These are phyloP conservation scores for Calonectria pauciramosa DNA, from an alignment of 2,329 filamentous ascomycete species.

Conservation along the genomic window DNA sequence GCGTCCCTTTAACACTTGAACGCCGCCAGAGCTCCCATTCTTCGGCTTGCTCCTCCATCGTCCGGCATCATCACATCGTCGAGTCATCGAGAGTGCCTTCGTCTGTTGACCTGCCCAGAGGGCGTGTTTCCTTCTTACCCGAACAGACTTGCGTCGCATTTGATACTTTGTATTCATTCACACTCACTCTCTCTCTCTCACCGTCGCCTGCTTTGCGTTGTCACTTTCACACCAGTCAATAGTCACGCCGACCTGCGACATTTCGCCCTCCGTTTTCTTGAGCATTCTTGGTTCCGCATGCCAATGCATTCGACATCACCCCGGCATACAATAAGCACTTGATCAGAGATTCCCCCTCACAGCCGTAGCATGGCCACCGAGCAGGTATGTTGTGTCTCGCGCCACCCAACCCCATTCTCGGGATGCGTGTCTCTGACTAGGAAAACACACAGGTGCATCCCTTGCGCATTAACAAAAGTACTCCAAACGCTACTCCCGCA, in stretches of 20 bases:
- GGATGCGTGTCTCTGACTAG: conserved; percentile 41
- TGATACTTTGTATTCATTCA: conserved; percentile 43
- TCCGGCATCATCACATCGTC: conserved; percentile 41
- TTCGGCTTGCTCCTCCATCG: conserved; percentile 42
- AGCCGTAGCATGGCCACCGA: conserved; percentile 54
- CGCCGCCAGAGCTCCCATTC: conserved; percentile 40
- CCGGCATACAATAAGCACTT: conserved; percentile 36
- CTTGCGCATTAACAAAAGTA: conserved; percentile 82
- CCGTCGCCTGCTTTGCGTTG: conserved; percentile 20
- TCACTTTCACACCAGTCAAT: conserved; percentile 7
- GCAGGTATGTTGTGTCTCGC: conserved; percentile 50
- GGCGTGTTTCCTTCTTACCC: conserved; percentile 43
- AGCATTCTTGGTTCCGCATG: conserved; percentile 44
- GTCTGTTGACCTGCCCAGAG: conserved; percentile 36
- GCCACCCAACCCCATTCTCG: conserved; percentile 30
- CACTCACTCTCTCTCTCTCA: not conserved
- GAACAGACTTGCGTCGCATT: conserved; percentile 41
- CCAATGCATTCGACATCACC: conserved; percentile 52
- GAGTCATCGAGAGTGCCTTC: conserved; percentile 43
- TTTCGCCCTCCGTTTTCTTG: conserved; percentile 45
- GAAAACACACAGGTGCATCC: conserved; percentile 73
- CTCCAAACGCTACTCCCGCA: conserved; percentile 69
- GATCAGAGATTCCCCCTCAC: conserved; percentile 33
- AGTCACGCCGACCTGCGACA: conserved; percentile 44
- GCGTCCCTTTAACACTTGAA: conserved; percentile 52